A percentile compares a stretch with the other conserved stretches of the same genome.
These are phyloP conservation scores for Claviceps sp. DNA, from an alignment of 2,329 filamentous ascomycete species.

Conservation along the genomic window DNA sequence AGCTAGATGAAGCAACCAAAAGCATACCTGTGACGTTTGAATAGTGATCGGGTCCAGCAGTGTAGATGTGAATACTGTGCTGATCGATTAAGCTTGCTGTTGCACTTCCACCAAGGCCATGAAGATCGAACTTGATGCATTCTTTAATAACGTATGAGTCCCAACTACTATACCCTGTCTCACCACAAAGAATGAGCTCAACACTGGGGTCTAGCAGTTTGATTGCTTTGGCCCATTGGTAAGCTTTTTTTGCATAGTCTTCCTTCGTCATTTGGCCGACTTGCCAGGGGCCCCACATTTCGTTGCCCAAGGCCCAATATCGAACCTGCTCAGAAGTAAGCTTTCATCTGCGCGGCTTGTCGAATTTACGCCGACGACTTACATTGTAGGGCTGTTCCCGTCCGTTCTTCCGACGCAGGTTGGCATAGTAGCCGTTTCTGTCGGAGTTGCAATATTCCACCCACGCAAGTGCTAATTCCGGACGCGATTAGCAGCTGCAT, in stretches of 20 bases:
- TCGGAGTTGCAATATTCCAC: constrained; percentile 1
- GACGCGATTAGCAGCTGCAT: background rate
- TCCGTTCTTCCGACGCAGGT: background rate
- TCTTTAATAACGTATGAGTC: background rate
- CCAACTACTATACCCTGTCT: background rate
- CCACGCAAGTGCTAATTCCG: background rate
- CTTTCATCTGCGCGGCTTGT: background rate
- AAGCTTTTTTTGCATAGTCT: background rate
- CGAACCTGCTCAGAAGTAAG: background rate
- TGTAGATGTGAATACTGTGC: constrained; percentile 1
- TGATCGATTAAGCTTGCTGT: background rate
- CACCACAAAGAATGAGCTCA: background rate
- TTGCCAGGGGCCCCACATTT: background rate
- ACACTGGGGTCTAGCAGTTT: background rate
- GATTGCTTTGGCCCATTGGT: constrained; percentile 1
- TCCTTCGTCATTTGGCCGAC: background rate
- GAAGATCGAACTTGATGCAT: background rate
- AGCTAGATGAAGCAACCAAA: background rate
- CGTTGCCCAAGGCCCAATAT: background rate
- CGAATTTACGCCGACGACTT: background rate
- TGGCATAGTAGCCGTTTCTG: background rate
- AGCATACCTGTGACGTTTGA: background rate
- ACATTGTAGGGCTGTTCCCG: constrained; percentile 1
- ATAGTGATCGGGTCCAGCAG: background rate
- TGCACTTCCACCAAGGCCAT: background rate